A percentile compares a stretch with the other conserved stretches of the same genome.
Conservation (phyloP, 2,329 filamentous ascomycete species). For the Onygenales sp. region DNA sequence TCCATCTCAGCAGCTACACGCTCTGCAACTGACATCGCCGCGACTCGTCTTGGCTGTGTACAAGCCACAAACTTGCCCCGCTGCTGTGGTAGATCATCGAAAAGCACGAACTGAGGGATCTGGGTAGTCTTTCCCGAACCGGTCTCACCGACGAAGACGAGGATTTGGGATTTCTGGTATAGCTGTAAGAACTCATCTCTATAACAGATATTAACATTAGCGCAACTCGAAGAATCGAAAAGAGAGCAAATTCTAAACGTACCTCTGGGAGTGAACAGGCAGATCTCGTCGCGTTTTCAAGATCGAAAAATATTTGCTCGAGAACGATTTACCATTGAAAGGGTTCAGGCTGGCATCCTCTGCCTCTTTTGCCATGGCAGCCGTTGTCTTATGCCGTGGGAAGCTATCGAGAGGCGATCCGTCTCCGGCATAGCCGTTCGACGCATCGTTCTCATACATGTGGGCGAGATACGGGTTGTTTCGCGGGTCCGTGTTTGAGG, state of each 20-base stretch:
- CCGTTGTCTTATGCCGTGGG: conserved; percentile 70
- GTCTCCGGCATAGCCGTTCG: conserved; percentile 17
- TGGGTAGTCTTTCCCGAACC: conserved; percentile 99
- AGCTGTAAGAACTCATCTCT: conserved; percentile 87
- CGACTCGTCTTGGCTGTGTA: conserved; percentile 94
- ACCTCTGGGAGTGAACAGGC: conserved; percentile 86
- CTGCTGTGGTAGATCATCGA: conserved; percentile 84
- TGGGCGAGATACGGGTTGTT: conserved; percentile 88
- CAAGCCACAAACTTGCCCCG: conserved; percentile 87
- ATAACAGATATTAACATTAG: conserved; percentile 4
- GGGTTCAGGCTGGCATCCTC: conserved; percentile 79
- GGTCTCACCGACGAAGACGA: conserved; percentile 97
- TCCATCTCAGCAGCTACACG: conserved; percentile 97
- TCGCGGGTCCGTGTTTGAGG: conserved; percentile 41
- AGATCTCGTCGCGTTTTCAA: conserved; percentile 73
- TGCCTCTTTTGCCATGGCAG: conserved; percentile 58
- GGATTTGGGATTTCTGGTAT: conserved; percentile 88
- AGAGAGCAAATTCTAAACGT: conserved; percentile 20
- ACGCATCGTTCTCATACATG: conserved; percentile 55
- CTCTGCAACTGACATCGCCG: conserved; percentile 96
- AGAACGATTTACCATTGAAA: conserved; percentile 70
- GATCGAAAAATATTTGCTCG: conserved; percentile 81
- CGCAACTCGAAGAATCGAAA: conserved; percentile 1
- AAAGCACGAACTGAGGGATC: conserved; percentile 96
- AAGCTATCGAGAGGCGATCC: conserved; percentile 54